Base-by-base conservation (phyloP, 2,329 filamentous ascomycete species). In the Cercospora sp. region DNA sequence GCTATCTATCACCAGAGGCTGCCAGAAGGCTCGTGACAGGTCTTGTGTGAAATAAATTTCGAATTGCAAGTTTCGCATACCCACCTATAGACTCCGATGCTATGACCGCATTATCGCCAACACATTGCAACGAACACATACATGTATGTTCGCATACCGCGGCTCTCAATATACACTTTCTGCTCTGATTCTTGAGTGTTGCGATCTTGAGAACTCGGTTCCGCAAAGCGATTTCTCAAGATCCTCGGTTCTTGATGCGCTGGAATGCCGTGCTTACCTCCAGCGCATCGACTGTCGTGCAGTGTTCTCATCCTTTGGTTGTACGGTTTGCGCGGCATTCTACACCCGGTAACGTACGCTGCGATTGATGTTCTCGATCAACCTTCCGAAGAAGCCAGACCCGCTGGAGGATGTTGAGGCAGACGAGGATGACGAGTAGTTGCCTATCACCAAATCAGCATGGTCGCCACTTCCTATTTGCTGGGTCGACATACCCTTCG, bases 401-500 rank as follows among this genome's bases (percentile, higher is more conserved):
- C 60, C 67, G 34, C 68, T 57, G 24, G 34, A 66, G 13, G 62
- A 32, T 9, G 59, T 28, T 26, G 66, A 61, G 2, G 63, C 30
- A 8, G 62, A 45, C 32, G 69, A 64, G 12, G 65, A 59, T 9
- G 63, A 32, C 40, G 65, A 45, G 53, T 62, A 66, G 30, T 37
- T 34, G 28, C 59, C 49, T 61, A 28, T 43, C 28, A 12, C 12
- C n/a, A 53, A 32, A n/a, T 65, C 21, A 65, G 53, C n/a, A 43
- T 24, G 3, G 16, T 13, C 12, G 16, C 24, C 16, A 63, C 26
- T n/a, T 40, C 12, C 26, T 26, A 43, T 40, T 16, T n/a, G 13
- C 12, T 45, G 3, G 26, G n/a, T 34, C 21, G 37, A 69, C 67
- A 65, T 18, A 72, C 76, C 73, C 68, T 76, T 78, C 69, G 72